Evolutionary conservation across 306 rosid species (phyloP), one percentile per base, ranked within the genome.

Genomic region (Cicer bijugum): DNA sequence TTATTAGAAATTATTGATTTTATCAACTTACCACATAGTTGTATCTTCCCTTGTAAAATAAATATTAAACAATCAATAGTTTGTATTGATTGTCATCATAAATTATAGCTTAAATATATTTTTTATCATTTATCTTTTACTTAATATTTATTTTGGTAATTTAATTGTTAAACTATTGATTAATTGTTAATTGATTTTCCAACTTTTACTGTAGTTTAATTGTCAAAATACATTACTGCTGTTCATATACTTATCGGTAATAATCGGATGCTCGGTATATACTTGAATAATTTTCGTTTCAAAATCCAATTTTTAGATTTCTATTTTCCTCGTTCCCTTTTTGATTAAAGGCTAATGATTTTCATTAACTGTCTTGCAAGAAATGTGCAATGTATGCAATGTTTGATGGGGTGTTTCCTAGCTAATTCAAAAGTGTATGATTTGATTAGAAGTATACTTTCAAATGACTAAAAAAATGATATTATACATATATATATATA

Each of bases 171-270:
- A 17, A 17, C 19, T 17, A 17, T 17, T 17, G 19, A 17, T 17
- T 17, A 17, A 17, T 20, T 64, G 55, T 55, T 44, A 8, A 50
- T 2, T 39, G 1, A 19, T 8, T 15, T 16, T 60, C 17, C 1
- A 33, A 47, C 19, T 47, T 47, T 9, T 47, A 15, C 7, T 62
- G 0, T 16, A 6, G 7, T 62, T 39, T 10, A 3, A 8, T 43
- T 2, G 33, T 28, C 45, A 14, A 44, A 23, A 12, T 72, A 23
- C 14, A 9, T 11, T 57, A 20, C 45, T 17, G 20, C 14, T 39
- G 40, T 71, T 33, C 76, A 44, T 20, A 5, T 57, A 2, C 44
- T 43, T 58, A 12, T 44, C 58, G 68, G 15, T 33, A 61, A 62
- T 50, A 50, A 9, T 37, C 0, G 3, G 42, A 20, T n/a, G 46